Percentiles rank a stretch among this genome's conserved stretches.
Evolutionary conservation across 1,284 basidiomycete genomes (phyloP).

Genomic region (Meira miltonrushii): DNA sequence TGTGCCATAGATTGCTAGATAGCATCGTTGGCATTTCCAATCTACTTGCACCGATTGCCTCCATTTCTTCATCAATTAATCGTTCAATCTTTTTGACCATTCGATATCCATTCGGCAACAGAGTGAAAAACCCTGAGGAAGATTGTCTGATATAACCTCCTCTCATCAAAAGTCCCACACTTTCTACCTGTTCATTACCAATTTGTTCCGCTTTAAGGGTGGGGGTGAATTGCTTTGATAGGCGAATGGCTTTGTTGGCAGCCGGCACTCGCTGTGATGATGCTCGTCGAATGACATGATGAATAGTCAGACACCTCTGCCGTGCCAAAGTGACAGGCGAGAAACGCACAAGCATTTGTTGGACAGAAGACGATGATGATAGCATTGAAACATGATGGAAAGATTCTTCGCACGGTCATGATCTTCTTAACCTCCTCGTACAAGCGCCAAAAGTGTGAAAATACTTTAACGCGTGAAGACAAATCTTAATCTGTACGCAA

Average conservation of each 20-base stretch:
- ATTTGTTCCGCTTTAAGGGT: background rate
- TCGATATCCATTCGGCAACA: conserved; percentile 49
- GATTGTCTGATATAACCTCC: conserved; percentile 51
- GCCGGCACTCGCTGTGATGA: no score
- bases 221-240: background rate
- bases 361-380: no score
- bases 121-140: conserved; percentile 51
- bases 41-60: conserved; percentile 38
- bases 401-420: no score
- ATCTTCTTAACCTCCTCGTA: no score
- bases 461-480: no score
- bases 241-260: background rate
- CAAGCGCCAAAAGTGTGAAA: no score
- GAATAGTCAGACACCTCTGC: no score
- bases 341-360: no score
- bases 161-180: conserved; percentile 33
- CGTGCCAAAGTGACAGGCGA: no score
- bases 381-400: no score
- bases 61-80: conserved; percentile 51
- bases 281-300: no score
- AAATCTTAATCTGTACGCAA: no score
- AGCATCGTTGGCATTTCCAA: conserved; percentile 51
- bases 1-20: conserved; percentile 43
- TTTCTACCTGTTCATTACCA: conserved; percentile 5
- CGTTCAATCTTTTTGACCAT: conserved; percentile 43